phyloP scores from a whole-genome alignment of 2,329 filamentous ascomycete species.

The Colletotrichum brevisporum region DNA sequence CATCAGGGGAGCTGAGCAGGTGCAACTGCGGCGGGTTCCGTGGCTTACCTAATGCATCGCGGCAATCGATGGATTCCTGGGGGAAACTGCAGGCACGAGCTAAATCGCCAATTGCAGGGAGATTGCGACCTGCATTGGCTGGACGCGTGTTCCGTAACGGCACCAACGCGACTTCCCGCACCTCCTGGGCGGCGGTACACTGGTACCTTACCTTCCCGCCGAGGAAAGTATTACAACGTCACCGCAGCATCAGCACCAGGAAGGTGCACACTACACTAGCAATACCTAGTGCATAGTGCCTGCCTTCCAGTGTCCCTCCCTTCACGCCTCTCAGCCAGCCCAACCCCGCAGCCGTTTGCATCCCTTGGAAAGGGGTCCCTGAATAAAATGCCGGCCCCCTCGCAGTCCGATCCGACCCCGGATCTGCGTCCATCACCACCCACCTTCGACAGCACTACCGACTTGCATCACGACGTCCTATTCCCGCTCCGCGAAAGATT shows the following conservation, averaged over 20 bases:
- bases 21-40: background rate
- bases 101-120: background rate
- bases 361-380: constrained; percentile 6
- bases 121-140: constrained; percentile 10
- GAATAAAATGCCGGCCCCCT: constrained; percentile 5
- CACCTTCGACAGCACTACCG: background rate
- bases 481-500: background rate
- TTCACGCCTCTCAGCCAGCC: background rate
- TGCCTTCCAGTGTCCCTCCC: background rate
- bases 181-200: background rate
- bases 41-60: background rate
- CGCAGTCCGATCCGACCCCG: background rate
- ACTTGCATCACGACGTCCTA: constrained; percentile 4
- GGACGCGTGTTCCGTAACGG: constrained; percentile 3
- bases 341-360: constrained; percentile 5
- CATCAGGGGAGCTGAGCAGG: no score
- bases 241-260: background rate
- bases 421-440: background rate
- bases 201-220: background rate
- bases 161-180: constrained; percentile 7
- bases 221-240: constrained; percentile 16
- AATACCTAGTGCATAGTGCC: background rate
- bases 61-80: no score
- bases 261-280: background rate
- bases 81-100: constrained; percentile 20